These are phyloP conservation scores for Yamadazyma oceani DNA, from an alignment of 1,139 yeast species.

Conservation along the genomic window DNA sequence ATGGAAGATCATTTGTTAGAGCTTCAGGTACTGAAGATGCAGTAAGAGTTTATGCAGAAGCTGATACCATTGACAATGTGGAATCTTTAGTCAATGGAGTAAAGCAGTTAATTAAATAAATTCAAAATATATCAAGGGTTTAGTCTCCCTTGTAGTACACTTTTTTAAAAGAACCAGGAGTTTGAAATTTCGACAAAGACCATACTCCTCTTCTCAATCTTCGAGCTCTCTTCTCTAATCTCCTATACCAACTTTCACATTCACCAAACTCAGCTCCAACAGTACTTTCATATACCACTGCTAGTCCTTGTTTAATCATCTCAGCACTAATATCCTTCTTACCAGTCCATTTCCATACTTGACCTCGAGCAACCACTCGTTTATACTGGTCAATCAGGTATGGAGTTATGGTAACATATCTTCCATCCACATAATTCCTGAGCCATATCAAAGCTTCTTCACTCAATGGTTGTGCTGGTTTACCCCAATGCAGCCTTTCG, in stretches of 20 bases:
- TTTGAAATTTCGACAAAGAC: constrained; percentile 52
- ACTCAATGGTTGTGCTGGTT: constrained; percentile 85
- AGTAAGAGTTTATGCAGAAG: constrained; percentile 94
- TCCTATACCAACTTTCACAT: constrained; percentile 57
- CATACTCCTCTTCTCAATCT: constrained; percentile 66
- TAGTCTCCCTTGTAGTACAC: constrained; percentile 17
- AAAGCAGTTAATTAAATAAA: constrained; percentile 29
- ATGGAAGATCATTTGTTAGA: constrained; percentile 88
- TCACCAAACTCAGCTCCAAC: constrained; percentile 85
- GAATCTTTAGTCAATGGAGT: constrained; percentile 34
- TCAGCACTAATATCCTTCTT: constrained; percentile 79
- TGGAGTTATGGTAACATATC: constrained; percentile 72
- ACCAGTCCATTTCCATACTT: constrained; percentile 73
- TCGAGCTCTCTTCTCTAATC: constrained; percentile 61
- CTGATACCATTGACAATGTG: constrained; percentile 45
- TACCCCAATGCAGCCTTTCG: constrained; percentile 92
- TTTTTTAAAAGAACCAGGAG: constrained; percentile 83
- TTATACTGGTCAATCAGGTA: constrained; percentile 84
- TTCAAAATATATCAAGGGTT: not conserved
- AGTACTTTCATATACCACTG: constrained; percentile 83
- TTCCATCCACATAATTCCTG: constrained; percentile 59
- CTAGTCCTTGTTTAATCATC: constrained; percentile 82
- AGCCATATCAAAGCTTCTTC: constrained; percentile 86
- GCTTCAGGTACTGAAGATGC: constrained; percentile 99
- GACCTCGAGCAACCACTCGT: constrained; percentile 81